Evolutionary conservation across 176 grass and related monocot genomes (phyloP), one percentile per base, ranked within the genome.

Genomic region (Aegilops longissima): DNA sequence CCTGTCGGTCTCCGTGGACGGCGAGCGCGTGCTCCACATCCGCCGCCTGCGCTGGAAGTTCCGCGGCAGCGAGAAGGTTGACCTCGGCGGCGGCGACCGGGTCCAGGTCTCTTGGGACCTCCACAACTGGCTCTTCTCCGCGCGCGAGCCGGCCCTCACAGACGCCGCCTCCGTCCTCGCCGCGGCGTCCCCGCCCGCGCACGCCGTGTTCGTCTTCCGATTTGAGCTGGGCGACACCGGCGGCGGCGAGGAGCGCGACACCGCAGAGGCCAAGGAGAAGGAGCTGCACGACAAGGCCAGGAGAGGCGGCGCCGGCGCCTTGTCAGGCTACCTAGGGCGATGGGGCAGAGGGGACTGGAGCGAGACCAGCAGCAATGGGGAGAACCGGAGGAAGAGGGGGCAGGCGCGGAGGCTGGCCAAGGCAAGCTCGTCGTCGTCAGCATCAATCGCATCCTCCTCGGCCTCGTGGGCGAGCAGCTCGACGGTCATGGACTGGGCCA

Each of bases 91-190:
- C 42, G 91, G 90, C 49, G 75, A 85, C 65, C 83, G 70, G 12
- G 91, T 96, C 49, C 96, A 85, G 52, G 80, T 98, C 82, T 95
- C 96, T 9, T 98, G 96, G 96, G 92, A 98, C 84, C 84, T 98
- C 35, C 90, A 98, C 70, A 90, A 95, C 78, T 98, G 96, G 96
- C 86, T 98, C 29, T 98, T 94, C 90, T 92, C 88, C 16, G 27
- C 70, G 30, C 91, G 87, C 21, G 80, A 86, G 5, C 18, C 79
- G 49, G 58, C 56, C 3, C 27, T 88, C 3, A 66, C 80, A 10
- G 84, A 90, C 31, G 88, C 82, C 40, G 12, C 71, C 3, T 40
- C 80, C 74, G 61, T 71, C 1, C 45, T 80, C 24, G 54, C 65
- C 8, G 66, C 58, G 10, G 66, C 16, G 9, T 9, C 85, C 36